A percentile compares a stretch with the other conserved stretches of the same genome.
phyloP scores from a whole-genome alignment of 1,284 basidiomycete genomes.

The Meira miltonrushii region DNA sequence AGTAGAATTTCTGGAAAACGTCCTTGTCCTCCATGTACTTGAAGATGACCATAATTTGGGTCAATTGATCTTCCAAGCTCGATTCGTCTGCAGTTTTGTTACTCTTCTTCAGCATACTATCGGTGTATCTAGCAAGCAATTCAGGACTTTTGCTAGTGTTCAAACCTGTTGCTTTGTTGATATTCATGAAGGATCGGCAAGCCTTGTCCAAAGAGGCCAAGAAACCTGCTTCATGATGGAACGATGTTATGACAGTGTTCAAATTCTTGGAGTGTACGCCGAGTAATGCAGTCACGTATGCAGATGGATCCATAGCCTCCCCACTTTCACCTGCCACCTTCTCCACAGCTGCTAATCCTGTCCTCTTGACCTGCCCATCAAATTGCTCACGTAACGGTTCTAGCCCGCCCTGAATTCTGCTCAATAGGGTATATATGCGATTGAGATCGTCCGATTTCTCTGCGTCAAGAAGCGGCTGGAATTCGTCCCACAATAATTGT shows the following conservation, averaged over 20 bases:
- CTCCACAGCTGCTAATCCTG: conserved; percentile 76
- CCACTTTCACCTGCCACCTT: conserved; percentile 59
- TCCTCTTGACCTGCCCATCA: conserved; percentile 87
- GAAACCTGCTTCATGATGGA: conserved; percentile 90
- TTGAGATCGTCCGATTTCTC: conserved; percentile 79
- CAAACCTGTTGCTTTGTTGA: conserved; percentile 67
- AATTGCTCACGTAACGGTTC: conserved; percentile 89
- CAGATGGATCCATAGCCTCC: conserved; percentile 64
- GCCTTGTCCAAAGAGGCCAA: conserved; percentile 87
- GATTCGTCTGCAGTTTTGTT: conserved; percentile 87
- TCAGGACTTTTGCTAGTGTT: conserved; percentile 72
- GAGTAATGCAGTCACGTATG: conserved; percentile 86
- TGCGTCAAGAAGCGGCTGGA: conserved; percentile 83
- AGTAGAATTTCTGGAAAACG: conserved; percentile 99
- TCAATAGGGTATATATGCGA: conserved; percentile 87
- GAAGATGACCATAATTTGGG: conserved; percentile 95
- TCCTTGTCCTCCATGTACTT: conserved; percentile 99
- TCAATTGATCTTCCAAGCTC: conserved; percentile 80
- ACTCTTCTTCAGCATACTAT: conserved; percentile 84
- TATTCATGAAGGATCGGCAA: conserved; percentile 92
- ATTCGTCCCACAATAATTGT: conserved; percentile 86
- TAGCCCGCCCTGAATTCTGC: conserved; percentile 81
- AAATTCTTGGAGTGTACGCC: conserved; percentile 88
- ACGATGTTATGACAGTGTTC: conserved; percentile 81
- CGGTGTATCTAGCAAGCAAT: conserved; percentile 86